Evolutionary conservation across 176 grass and related monocot genomes (phyloP), one percentile per base, ranked within the genome.

Genomic region (Oryza brachyantha): DNA sequence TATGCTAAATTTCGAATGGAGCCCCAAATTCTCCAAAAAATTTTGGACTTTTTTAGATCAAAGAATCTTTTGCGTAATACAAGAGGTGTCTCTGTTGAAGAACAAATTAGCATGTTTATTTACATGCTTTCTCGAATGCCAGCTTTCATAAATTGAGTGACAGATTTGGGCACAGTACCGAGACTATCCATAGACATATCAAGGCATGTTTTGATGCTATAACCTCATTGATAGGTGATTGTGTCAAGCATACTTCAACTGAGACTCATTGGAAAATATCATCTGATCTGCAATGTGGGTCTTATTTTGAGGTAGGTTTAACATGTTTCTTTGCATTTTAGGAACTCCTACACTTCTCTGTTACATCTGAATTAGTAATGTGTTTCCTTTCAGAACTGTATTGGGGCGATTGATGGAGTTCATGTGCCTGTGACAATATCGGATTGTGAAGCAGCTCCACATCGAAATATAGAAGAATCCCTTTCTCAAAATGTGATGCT

Each of bases 71-170:
- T 90, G 41, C 71, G 24, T 6, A 83, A 90, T 46, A 84, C 86
- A 32, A 79, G 75, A 79, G 83, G 84, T 35, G 35, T 87, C 52
- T 69, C 74, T 72, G 88, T 90, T 7, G 83, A 91, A 76, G 89
- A 88, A 42, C 72, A 91, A 72, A 62, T 91, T 37, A 85, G 69
- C 74, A 91, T 91, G 45, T 91, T 91, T 77, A 31, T 84, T 10
- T 91, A 91, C 34, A 91, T 86, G 72, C 43, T 91, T 37, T 75
- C 88, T n/a, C 68, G 64, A 62, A 90, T 74, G 84, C 88, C 60
- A 87, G 64, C 12, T 86, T 86, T 79, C 66, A 79, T 13, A 86
- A 73, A 62, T 5, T 90, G 32, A 77, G 70, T 72, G 38, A 17
- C 10, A 85, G 80, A 72, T 91, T 91, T 59, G 58, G 77, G 81